Percentiles rank a stretch among this genome's conserved stretches.
Evolutionary conservation across 2,329 filamentous ascomycete species (phyloP).

Genomic region (Colletotrichum sp.): DNA sequence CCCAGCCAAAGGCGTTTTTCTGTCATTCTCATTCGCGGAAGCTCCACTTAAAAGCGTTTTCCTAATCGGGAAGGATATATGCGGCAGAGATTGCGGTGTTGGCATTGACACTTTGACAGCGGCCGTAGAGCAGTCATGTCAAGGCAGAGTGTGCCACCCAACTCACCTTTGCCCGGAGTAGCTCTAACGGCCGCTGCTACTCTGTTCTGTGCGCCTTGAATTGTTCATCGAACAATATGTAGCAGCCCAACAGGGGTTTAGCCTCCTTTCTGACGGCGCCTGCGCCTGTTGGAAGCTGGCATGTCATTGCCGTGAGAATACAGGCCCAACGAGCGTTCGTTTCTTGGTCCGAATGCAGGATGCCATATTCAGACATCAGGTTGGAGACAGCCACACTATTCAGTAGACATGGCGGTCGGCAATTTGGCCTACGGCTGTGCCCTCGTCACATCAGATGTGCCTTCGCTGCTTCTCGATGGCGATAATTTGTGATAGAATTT

Average conservation of each 20-base stretch:
- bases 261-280: not conserved
- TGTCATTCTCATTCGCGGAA: not conserved
- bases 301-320: not conserved
- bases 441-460: not conserved
- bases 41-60: not conserved
- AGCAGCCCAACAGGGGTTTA: not conserved
- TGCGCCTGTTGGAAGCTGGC: not conserved
- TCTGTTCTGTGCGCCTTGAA: not conserved
- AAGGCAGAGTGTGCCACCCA: not conserved
- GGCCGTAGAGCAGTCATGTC: not conserved
- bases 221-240: not conserved
- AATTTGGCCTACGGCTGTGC: not conserved
- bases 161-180: not conserved
- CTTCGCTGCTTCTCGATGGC: not conserved
- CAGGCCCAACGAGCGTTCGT: not conserved
- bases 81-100: not conserved
- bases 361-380: not conserved
- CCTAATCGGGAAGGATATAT: not conserved
- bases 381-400: not conserved
- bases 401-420: not conserved
- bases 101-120: not conserved
- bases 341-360: not conserved
- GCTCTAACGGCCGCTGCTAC: not conserved
- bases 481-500: slow-evolving; percentile 2
- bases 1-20: not conserved